Evolutionary conservation across 106 monocot genomes (phyloP).

Genomic region (Iris macrosiphon): DNA sequence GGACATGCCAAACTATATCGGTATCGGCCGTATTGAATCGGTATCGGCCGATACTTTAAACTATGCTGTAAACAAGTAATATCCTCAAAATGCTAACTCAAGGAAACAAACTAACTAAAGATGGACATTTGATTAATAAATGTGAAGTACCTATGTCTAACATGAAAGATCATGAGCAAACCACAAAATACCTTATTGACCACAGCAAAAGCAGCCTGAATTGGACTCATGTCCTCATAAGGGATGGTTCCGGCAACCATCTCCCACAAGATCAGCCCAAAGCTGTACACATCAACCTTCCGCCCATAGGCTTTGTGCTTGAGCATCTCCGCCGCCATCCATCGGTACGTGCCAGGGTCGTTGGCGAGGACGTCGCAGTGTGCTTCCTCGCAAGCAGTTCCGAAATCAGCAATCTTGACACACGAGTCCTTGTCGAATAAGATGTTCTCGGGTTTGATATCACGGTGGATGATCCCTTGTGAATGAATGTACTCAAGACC

Average conservation of each 20-base stretch:
- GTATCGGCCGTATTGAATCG: too few relatives aligned
- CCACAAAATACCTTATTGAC: constrained; percentile 29
- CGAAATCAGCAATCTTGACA: constrained; percentile 29
- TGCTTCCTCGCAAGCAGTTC: constrained; percentile 25
- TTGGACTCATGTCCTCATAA: constrained; percentile 32
- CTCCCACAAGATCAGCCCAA: constrained; percentile 37
- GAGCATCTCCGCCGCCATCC: constrained; percentile 47
- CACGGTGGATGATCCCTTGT: constrained; percentile 28
- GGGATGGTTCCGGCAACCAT: constrained; percentile 25
- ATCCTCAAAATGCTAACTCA: too few relatives aligned
- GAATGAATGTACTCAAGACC: constrained; percentile 34
- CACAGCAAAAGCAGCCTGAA: constrained; percentile 43
- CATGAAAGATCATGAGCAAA: too few relatives aligned
- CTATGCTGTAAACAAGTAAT: too few relatives aligned
- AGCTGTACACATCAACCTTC: constrained; percentile 44
- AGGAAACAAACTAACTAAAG: neutral
- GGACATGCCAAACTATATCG: too few relatives aligned
- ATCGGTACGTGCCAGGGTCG: constrained; percentile 30
- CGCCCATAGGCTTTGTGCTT: constrained; percentile 22
- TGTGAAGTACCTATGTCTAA: too few relatives aligned
- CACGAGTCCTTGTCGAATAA: constrained; percentile 21
- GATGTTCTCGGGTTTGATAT: constrained; percentile 32
- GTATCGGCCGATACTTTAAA: too few relatives aligned
- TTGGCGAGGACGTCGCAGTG: constrained; percentile 11
- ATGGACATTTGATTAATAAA: too few relatives aligned